Conservation (phyloP, 108 stramenopile species). For the Conticribra weissflogii region DNA sequence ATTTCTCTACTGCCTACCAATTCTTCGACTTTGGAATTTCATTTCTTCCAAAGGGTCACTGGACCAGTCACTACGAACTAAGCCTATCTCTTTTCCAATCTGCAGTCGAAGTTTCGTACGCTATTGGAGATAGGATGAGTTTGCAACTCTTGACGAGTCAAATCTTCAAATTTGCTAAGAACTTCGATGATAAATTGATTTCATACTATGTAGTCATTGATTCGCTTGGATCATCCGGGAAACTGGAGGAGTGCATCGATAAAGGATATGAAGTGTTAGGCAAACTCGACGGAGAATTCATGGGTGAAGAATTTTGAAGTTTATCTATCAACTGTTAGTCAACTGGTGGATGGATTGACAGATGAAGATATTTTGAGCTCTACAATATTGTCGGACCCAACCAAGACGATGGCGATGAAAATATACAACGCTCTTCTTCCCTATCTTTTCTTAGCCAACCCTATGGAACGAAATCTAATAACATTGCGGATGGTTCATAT, state of each 20-base stretch:
- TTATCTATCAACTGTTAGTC: too few species aligned
- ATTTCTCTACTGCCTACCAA: slow-evolving; percentile 5
- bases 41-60: slow-evolving; percentile 15
- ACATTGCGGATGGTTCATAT: too few species aligned
- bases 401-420: too few species aligned
- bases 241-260: slow-evolving; percentile 1
- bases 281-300: slow-evolving; percentile 18
- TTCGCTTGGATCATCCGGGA: neutral
- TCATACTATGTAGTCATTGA: neutral
- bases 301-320: too few species aligned
- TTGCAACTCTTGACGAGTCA: slow-evolving; percentile 1
- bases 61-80: slow-evolving; percentile 22
- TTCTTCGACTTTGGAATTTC: slow-evolving; percentile 23
- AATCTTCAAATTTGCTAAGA: neutral
- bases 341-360: too few species aligned
- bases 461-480: too few species aligned
- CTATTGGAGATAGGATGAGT: slow-evolving; percentile 3
- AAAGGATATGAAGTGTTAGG: neutral
- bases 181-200: slow-evolving; percentile 17
- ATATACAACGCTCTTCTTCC: too few species aligned
- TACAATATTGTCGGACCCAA: too few species aligned
- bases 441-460: too few species aligned
- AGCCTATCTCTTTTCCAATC: slow-evolving; percentile 26
- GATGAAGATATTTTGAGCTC: too few species aligned
- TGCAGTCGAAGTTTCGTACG: neutral